These are phyloP conservation scores for Aspergillus aculeatinus DNA, from an alignment of 2,329 filamentous ascomycete genomes.

Conservation along the genomic window DNA sequence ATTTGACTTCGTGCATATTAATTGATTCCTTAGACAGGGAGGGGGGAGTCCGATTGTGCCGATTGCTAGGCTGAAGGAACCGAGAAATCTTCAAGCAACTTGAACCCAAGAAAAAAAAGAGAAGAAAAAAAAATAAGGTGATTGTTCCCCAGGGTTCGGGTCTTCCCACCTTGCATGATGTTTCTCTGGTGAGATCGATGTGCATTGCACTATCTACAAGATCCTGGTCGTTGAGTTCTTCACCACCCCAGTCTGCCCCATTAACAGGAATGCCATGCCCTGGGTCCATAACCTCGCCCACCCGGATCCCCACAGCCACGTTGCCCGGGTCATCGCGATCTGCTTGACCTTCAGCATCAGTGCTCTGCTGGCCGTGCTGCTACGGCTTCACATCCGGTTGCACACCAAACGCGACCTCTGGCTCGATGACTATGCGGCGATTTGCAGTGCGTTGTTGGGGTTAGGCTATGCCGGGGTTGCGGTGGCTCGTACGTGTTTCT, in stretches of 20 bases:
- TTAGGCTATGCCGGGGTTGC: conserved; percentile 19
- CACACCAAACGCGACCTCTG: conserved; percentile 20
- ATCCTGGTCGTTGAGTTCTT: neutral
- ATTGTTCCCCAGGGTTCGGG: neutral
- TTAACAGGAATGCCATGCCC: conserved; percentile 19
- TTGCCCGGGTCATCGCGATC: conserved; percentile 24
- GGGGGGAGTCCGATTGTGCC: neutral
- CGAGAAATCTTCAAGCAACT: neutral
- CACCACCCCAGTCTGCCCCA: too few relatives aligned
- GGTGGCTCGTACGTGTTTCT: conserved; percentile 23
- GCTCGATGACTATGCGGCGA: conserved; percentile 29
- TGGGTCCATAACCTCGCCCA: conserved; percentile 31
- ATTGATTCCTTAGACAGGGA: neutral
- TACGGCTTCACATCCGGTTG: conserved; percentile 28
- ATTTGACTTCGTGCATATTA: neutral
- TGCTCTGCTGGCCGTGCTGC: conserved; percentile 23
- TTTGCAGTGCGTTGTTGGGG: conserved; percentile 22
- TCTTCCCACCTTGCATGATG: neutral
- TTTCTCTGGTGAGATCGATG: neutral
- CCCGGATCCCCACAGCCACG: conserved; percentile 23
- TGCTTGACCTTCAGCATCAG: conserved; percentile 22
- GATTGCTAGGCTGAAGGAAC: too few relatives aligned
- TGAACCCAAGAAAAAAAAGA: neutral
- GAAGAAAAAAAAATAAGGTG: neutral
- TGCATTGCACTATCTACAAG: neutral